Evolutionary conservation across 2,329 filamentous ascomycete species (phyloP).

Genomic region (Phialophora verrucosa): DNA sequence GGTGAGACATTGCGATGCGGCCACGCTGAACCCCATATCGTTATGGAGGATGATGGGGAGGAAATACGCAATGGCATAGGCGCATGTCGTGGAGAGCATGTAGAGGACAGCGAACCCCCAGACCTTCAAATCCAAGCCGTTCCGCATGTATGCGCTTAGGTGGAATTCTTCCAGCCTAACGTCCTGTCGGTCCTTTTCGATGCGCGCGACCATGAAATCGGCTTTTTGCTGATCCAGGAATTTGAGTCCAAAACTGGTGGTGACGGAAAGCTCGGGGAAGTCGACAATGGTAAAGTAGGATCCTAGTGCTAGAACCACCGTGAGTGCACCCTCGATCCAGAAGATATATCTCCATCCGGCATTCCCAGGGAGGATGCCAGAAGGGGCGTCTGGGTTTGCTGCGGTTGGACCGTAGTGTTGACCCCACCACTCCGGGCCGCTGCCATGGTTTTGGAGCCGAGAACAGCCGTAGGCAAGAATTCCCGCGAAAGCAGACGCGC

Average conservation of each 20-base stretch:
- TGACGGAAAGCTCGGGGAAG: constrained; percentile 44
- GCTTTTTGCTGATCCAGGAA: constrained; percentile 43
- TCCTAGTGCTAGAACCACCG: constrained; percentile 49
- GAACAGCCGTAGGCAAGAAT: constrained; percentile 48
- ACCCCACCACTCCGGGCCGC: constrained; percentile 36
- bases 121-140: constrained; percentile 58
- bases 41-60: constrained; percentile 72
- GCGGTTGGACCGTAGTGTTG: constrained; percentile 36
- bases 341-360: constrained; percentile 56
- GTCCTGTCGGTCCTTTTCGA: constrained; percentile 62
- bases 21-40: constrained; percentile 70
- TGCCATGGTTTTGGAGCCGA: constrained; percentile 43
- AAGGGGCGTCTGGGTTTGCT: constrained; percentile 36
- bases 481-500: constrained; percentile 49
- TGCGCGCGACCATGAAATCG: constrained; percentile 49
- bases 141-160: constrained; percentile 54
- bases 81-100: constrained; percentile 62
- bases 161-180: constrained; percentile 57
- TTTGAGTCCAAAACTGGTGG: constrained; percentile 31
- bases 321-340: constrained; percentile 41
- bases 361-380: constrained; percentile 33
- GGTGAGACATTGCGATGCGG: constrained; percentile 70
- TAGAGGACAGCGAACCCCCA: constrained; percentile 63
- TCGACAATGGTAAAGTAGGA: constrained; percentile 54
- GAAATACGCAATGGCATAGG: constrained; percentile 68